phyloP scores from a whole-genome alignment of 306 rosid genomes.

The Nissolia schottii region DNA sequence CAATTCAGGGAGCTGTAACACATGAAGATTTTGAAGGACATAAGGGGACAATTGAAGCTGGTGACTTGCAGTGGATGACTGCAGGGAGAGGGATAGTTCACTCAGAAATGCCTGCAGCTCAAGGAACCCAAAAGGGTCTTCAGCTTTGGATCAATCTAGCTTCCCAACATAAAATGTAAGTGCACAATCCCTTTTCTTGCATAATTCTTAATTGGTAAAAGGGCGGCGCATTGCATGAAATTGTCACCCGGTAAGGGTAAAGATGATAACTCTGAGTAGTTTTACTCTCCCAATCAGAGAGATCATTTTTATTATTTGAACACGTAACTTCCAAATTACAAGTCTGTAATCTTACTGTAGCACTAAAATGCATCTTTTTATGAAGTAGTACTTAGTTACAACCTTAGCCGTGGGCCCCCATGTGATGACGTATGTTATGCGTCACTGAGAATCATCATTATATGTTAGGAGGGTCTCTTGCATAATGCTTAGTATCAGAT shows the following conservation, averaged over 20 bases:
- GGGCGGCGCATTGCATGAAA: too few relatives aligned
- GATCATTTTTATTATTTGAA: too few relatives aligned
- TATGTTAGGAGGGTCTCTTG: conserved; percentile 12
- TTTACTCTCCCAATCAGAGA: too few relatives aligned
- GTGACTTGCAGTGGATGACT: conserved; percentile 99
- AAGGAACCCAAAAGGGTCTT: conserved; percentile 83
- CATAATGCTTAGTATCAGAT: neutral
- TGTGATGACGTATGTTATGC: conserved; percentile 26
- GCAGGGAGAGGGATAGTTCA: conserved; percentile 97
- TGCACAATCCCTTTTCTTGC: neutral
- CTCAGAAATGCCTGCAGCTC: conserved; percentile 90
- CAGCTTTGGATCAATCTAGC: conserved; percentile 93
- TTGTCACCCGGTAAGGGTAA: too few relatives aligned
- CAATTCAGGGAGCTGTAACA: conserved; percentile 61
- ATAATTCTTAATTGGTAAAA: neutral
- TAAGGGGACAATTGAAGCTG: conserved; percentile 80
- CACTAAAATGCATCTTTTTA: too few relatives aligned
- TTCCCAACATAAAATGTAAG: conserved; percentile 81
- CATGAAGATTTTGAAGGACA: conserved; percentile 99
- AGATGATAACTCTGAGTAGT: too few relatives aligned
- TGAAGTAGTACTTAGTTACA: conserved; percentile 1
- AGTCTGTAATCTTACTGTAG: too few relatives aligned
- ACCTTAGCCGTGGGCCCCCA: neutral
- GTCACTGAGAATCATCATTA: conserved; percentile 32
- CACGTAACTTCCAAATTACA: too few relatives aligned